phyloP scores from a whole-genome alignment of 345 rosid genomes.

The Hibiscus tridactylites region DNA sequence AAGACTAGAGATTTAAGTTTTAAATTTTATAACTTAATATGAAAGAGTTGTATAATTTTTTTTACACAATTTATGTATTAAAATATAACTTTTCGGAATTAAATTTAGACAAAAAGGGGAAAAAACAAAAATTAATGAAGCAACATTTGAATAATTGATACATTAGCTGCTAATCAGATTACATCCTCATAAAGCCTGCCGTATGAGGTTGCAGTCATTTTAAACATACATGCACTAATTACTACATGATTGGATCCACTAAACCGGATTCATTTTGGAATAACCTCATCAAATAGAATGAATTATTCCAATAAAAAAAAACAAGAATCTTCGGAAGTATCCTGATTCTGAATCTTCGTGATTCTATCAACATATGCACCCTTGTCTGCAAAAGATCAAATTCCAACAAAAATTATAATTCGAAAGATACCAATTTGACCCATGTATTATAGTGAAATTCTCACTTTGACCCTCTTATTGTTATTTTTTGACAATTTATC shows the following conservation, averaged over 20 bases:
- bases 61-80: too few relatives aligned
- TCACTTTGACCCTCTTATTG: too few relatives aligned
- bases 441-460: too few relatives aligned
- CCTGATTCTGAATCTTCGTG: not conserved
- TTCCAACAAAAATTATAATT: not conserved
- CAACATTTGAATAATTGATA: not conserved
- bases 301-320: not conserved
- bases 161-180: not conserved
- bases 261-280: not conserved
- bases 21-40: too few relatives aligned
- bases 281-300: not conserved
- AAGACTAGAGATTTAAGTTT: too few relatives aligned
- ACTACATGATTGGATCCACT: not conserved
- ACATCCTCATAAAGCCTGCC: not conserved
- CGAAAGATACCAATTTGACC: too few relatives aligned
- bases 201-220: not conserved
- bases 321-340: not conserved
- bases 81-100: too few relatives aligned
- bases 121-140: not conserved
- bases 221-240: not conserved
- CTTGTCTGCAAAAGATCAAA: conserved; percentile 3
- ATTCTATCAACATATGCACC: not conserved
- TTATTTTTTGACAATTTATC: too few relatives aligned
- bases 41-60: too few relatives aligned
- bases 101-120: not conserved